Conservation (phyloP, 495 filamentous ascomycete genomes). For the Pseudotulostoma volvatum region DNA sequence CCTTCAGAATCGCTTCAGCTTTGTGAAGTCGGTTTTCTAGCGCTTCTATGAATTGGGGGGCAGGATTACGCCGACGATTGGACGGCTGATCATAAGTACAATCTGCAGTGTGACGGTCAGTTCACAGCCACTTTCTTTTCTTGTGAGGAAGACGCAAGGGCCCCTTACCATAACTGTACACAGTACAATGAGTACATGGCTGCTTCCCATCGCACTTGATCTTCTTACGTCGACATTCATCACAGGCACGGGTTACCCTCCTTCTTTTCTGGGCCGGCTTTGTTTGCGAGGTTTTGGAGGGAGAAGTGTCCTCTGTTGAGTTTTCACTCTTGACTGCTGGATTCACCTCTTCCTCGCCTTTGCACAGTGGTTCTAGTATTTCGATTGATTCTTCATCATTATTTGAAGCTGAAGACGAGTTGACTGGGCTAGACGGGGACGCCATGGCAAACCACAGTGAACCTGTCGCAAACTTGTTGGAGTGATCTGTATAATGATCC, state of each 20-base stretch:
- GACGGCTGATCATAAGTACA: slow-evolving; percentile 98
- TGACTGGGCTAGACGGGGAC: slow-evolving; percentile 7
- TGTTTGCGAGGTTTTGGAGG: slow-evolving; percentile 15
- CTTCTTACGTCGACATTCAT: slow-evolving; percentile 94
- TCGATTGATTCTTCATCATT: too few species aligned
- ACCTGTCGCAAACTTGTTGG: too few species aligned
- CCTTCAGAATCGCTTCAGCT: slow-evolving; percentile 62
- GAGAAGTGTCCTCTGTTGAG: slow-evolving; percentile 12
- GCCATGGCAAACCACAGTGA: too few species aligned
- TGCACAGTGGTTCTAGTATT: slow-evolving; percentile 7
- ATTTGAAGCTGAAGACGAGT: slow-evolving; percentile 6
- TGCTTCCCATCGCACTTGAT: slow-evolving; percentile 98
- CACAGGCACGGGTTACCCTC: slow-evolving; percentile 80
- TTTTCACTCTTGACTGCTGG: too few species aligned
- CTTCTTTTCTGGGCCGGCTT: slow-evolving; percentile 49
- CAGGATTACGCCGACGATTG: slow-evolving; percentile 84
- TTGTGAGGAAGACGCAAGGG: background rate
- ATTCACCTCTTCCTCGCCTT: too few species aligned
- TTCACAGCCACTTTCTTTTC: too few species aligned
- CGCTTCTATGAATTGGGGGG: slow-evolving; percentile 87
- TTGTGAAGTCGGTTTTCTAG: slow-evolving; percentile 72
- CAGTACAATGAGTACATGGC: slow-evolving; percentile 93
- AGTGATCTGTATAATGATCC: too few species aligned
- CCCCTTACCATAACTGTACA: slow-evolving; percentile 91
- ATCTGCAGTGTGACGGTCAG: slow-evolving; percentile 35